Base-by-base conservation (phyloP, 2,329 filamentous ascomycete species). In the Claviceps pazoutovae region DNA sequence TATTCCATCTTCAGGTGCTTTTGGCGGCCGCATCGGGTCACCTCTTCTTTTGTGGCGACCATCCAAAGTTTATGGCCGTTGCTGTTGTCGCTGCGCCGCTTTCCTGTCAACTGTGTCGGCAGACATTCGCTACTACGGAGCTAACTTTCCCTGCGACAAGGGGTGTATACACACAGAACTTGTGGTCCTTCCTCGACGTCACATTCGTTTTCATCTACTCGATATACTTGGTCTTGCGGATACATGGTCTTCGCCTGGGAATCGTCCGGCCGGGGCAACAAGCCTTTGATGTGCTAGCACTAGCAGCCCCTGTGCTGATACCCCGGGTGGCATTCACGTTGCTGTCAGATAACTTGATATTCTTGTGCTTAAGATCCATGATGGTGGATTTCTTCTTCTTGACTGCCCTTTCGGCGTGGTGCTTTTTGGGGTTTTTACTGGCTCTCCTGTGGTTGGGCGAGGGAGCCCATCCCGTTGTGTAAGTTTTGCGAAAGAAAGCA, bases 121-220 rank as follows among this genome's bases (percentile, higher is more conserved):
- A 11, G n/a, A 17, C 39, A 14, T 23, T 2, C 11, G 41, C 17
- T 43, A 5, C 41, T 23, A 11, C 5, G 9, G 11, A 3, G n/a
- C 43, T 45, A 13, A 45, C 23, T 45, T 30, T 45, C 7, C 5
- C 23, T 39, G 26, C 43, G 2, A 21, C 19, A 50, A 79, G 86
- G 86, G 79, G 80, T 53, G 87, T 93, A 1, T 90, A 93, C 61
- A 89, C 87, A 0, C 86, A 94, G 64, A 91, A 93, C 59, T 70
- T 94, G 3, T 94, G 88, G 88, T 88, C 86, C 0, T 93, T 94
- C 60, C 75, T 94, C 16, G 88, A 93, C 63, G 81, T 91, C 46
- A 80, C 80, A 4, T 94, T 91, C 60, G 77, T 82, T n/a, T 59
- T 74, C 43, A 83, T 93, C 36, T 93, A 86, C 62, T 71, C 75